Base-by-base conservation (phyloP, 768 basidiomycete genomes). In the Ramaria sp. region DNA sequence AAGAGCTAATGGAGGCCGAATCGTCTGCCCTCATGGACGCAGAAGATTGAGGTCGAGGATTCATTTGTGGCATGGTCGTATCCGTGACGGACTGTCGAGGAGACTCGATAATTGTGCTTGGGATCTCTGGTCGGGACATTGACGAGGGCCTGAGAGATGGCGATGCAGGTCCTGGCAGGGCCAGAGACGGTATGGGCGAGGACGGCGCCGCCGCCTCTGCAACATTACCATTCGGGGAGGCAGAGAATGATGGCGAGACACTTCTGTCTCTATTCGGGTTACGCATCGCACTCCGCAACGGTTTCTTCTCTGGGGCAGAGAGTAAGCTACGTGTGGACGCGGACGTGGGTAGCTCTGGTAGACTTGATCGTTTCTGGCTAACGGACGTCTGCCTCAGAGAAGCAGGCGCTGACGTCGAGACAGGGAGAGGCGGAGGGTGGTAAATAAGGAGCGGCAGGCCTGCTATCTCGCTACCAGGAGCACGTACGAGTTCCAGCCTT, bases 1-100 rank as follows among this genome's bases (percentile, higher is more conserved):
- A 87, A 46, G 83, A 83, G 20, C 79, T 81, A 3, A 80, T 71
- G 7, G 81, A 82, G 2, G 72, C 73, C 10, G 63, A 71, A 60
- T 78, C 78, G 45, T 71, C 74, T 67, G 6, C 64, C 69, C 15
- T 17, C 34, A 37, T 13, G 1, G 34, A 4, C 10, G 9, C 22
- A 10, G 57, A 34, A 12, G 58, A 56, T 22, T 31, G 54, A 20
- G 7, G 37, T 15, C 24, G 19, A 27, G 15, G 13, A 17, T 22
- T 38, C 22, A 5, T 6, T 45, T 37, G 34, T 37, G 34, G 9
- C 13, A 10, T 13, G 19, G n/a, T 37, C 13, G 54, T 11, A 17
- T 17, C 38, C 12, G n/a, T 19, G 4, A 38, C 10, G 39, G 57
- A 48, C 48, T 49, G 55, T 33, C 37, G 24, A 10, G 49, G n/a